Base-by-base conservation (phyloP, 306 rosid species). In the Cucurbita ficifolia region DNA sequence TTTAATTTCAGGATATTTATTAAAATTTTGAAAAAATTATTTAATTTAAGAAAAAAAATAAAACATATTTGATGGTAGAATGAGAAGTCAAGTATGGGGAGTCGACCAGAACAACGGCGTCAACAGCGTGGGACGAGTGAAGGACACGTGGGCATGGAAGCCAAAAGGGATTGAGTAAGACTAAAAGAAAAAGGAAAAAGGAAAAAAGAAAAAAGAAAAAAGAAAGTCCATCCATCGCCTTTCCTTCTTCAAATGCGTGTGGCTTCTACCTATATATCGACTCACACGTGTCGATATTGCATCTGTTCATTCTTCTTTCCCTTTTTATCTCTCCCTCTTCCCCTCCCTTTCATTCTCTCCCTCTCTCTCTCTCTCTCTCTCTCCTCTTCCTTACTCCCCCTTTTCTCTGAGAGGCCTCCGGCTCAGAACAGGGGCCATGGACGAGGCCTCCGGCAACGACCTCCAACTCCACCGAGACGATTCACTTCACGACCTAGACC, bases 241-340 rank as follows among this genome's bases (percentile, higher is more conserved):
- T 62, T 18, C 51, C 35, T 40, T 65, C 53, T 19, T 18, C 42
- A 61, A 80, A 83, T 75, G 85, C 92, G 93, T 88, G 87, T 79
- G 84, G 76, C 82, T 83, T 75, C 83, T 52, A 83, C 85, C 72
- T 70, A 24, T 62, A 82, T 52, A 74, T 75, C 81, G 71, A 5
- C 73, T 56, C 62, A 84, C 91, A 90, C 96, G 96, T 86, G 96
- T 86, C 93, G 1, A 19, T 21, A 52, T 70, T 62, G 33, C 48
- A 81, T 75, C 58, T 76, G 75, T 80, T 78, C 81, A 51, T 76
- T 76, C 73, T 14, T 22, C 58, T 76, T 4, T 80, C 17, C 11
- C 80, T 78, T 81, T 84, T 86, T 84, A 84, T 85, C 84, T 38
- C 74, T 42, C 65, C 3, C 75, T 56, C 18, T 49, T 16, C 10